phyloP scores from a whole-genome alignment of 2,329 filamentous ascomycete genomes.

The Chaetomium sp. region DNA sequence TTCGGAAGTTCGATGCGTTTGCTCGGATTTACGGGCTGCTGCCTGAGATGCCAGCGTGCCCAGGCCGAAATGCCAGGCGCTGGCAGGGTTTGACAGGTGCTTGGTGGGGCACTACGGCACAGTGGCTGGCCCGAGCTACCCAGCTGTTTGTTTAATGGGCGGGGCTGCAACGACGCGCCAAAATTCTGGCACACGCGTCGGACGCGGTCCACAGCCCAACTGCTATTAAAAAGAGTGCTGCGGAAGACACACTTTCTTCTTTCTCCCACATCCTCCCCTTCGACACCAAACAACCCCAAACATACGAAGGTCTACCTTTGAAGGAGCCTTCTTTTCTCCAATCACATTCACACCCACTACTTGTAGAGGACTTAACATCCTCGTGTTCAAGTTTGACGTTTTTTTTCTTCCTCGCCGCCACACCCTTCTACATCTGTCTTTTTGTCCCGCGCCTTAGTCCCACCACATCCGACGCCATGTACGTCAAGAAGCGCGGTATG shows the following conservation, averaged over 20 bases:
- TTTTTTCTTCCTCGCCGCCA: background rate
- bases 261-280: slow-evolving; percentile 17
- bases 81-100: background rate
- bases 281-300: background rate
- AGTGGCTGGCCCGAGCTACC: background rate
- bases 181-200: slow-evolving; percentile 20
- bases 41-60: slow-evolving; percentile 1
- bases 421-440: slow-evolving; percentile 3
- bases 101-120: slow-evolving; percentile 8
- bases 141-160: slow-evolving; percentile 24
- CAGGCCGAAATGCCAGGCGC: background rate
- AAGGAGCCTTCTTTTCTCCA: slow-evolving; percentile 8
- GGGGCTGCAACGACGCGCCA: slow-evolving; percentile 19
- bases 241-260: slow-evolving; percentile 9
- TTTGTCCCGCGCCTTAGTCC: slow-evolving; percentile 8
- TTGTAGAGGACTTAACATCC: background rate
- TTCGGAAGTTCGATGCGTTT: too few species aligned
- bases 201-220: slow-evolving; percentile 20
- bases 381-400: background rate
- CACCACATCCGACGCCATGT: slow-evolving; percentile 40
- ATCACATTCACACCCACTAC: background rate
- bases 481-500: slow-evolving; percentile 58
- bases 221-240: slow-evolving; percentile 20
- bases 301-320: slow-evolving; percentile 7
- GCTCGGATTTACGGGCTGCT: background rate